These are phyloP conservation scores for Yamadazyma sp. DNA, from an alignment of 1,139 yeast genomes.

Conservation along the genomic window DNA sequence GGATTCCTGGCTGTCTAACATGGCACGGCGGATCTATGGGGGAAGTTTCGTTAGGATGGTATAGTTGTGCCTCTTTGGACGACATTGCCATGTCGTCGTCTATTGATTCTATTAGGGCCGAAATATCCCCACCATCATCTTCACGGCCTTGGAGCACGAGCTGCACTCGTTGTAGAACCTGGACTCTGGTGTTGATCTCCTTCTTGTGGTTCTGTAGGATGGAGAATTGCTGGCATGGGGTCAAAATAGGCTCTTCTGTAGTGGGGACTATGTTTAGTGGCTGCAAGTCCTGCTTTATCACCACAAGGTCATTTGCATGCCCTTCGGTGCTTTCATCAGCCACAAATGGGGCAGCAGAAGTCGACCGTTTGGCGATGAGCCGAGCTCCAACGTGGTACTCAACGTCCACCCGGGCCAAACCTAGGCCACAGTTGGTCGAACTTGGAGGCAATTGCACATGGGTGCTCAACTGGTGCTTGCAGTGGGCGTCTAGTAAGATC, in stretches of 20 bases:
- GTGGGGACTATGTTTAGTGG: not conserved
- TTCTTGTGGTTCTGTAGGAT: conserved; percentile 19
- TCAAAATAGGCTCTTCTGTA: not conserved
- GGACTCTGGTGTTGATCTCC: conserved; percentile 26
- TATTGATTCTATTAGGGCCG: conserved; percentile 5
- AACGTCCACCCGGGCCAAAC: not conserved
- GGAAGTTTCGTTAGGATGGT: not conserved
- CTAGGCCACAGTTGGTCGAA: conserved; percentile 21
- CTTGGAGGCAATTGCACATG: not conserved
- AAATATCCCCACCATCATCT: not conserved
- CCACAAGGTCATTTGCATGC: not conserved
- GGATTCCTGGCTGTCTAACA: too few relatives aligned
- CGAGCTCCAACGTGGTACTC: not conserved
- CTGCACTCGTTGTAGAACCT: conserved; percentile 5
- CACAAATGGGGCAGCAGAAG: too few relatives aligned
- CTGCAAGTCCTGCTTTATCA: not conserved
- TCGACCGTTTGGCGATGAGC: not conserved
- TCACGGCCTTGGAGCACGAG: conserved; percentile 3
- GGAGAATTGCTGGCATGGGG: not conserved
- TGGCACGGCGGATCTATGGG: too few relatives aligned
- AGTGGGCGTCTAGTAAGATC: conserved; percentile 36
- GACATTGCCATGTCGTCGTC: conserved; percentile 1
- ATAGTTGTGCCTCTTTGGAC: not conserved
- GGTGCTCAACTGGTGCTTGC: conserved; percentile 30
- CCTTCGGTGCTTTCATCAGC: too few relatives aligned